Evolutionary conservation across 2,329 filamentous ascomycete species (phyloP), one percentile per base, ranked within the genome.

Genomic region (Penicillium sp.): DNA sequence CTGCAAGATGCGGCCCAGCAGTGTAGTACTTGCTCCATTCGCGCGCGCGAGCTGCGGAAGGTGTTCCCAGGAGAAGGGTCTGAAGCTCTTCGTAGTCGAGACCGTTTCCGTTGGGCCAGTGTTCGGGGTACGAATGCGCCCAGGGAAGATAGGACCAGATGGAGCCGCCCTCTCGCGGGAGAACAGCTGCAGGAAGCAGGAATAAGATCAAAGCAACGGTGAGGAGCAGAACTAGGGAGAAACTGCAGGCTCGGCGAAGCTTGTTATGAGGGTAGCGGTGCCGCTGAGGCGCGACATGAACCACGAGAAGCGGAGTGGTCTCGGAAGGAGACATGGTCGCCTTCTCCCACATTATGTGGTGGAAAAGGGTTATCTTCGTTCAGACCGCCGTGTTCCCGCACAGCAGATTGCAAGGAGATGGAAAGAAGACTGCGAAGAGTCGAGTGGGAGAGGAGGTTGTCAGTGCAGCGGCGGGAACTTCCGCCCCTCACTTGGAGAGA

Each of bases 1-100:
- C 91, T 0, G 90, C 90, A 53, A 94, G 78, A 77, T 94, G 91
- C 19, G 89, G 84, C 0, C 91, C 91, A 0, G 88, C 81, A 0
- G 91, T 91, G 71, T 94, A 94, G 75, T 93, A 94, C 64, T 82
- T 82, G 75, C 88, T 91, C 90, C 90, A 93, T 77, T 92, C 87
- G 65, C 85, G 83, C 8, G 85, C 85, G 65, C 85, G 85, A 17
- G 80, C 77, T 44, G 82, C 80, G 48, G 82, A 80, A 0, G 87
- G 86, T 1, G 84, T 87, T 15, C 79, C 76, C 5, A 81, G 74
- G 30, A 89, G 75, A 46, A 88, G 81, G 23, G 82, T 73, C 68
- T 85, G 81, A 50, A 90, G 78, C 45, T 86, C 80, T n/a, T 82
- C 74, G 66, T 84, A 87, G 29, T 77, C 76, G 50, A 88, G 69